Evolutionary conservation across 257 asterid species (phyloP), one percentile per base, ranked within the genome.

Genomic region (Gentiana macrophylla): DNA sequence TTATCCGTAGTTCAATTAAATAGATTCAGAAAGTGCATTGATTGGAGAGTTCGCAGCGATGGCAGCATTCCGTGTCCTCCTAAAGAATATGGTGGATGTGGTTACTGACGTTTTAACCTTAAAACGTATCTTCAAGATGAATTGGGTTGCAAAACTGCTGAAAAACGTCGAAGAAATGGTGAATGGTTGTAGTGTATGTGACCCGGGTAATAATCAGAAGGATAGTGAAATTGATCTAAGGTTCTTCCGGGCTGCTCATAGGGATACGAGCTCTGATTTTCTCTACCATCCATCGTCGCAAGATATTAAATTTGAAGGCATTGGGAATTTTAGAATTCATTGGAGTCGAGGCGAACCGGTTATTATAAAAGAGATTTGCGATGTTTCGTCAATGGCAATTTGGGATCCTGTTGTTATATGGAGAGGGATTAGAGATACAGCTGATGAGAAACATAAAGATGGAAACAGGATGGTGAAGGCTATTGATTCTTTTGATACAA

Each of bases 161-260:
- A 92, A 85, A 80, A 84, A 85, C 74, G 97, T 80, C 32, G 95
- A 80, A 77, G 99, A 92, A 83, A 88, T 92, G 97, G 99, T 88
- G 61, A 73, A 68, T 67, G 95, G 97, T 59, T 88, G 99, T 64
- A 74, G 67, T 72, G 64, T 80, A 58, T 37, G 49, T 71, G 79
- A 56, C 72, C 67, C 71, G 65, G 74, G 72, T 55, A 63, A 56
- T 60, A 55, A 76, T 49, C 81, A 70, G 67, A 74, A 64, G 78
- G 63, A 59, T 71, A 5, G 9, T 5, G 86, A 72, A 34, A 61
- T 56, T 61, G 73, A 75, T 69, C 64, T 60, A 61, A 66, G 67
- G 73, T 73, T 69, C 59, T 70, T 66, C 58, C 84, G 77, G 71
- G 89, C 85, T 50, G 80, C 89, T 45, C 53, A 73, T 56, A 80